Evolutionary conservation across 306 rosid genomes (phyloP), one percentile per base, ranked within the genome.

Genomic region (Cucurbita ficifolia): DNA sequence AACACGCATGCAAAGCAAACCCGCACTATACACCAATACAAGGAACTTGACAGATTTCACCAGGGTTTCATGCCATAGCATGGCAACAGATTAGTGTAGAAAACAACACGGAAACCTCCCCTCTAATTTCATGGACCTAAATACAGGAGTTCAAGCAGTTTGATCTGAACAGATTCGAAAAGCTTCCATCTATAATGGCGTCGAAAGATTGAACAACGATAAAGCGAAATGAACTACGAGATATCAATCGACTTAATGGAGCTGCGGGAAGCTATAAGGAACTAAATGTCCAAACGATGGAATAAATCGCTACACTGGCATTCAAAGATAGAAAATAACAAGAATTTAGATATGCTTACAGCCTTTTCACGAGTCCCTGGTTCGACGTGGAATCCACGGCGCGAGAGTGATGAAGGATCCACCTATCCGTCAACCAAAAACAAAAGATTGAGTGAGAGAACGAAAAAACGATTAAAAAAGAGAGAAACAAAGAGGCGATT

Each of bases 301-400:
- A 69, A 48, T 43, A 18, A 45, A 61, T 6, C 18, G 55, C 35
- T 39, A 22, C 53, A 73, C 5, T 14, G 50, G 79, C 48, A 39
- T 38, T 75, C 33, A 35, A n/a, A 40, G n/a, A 5, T 40, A 29
- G 49, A 33, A 50, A 45, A 72, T 29, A 5, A 5, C 2, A 60
- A 75, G 63, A 35, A 75, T 35, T 68, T 10, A 43, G 21, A 57
- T n/a, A 71, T 40, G 43, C 87, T 89, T 81, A 90, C 98, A 54
- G 97, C 98, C 83, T 87, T 85, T 83, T 90, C 95, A 61, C 98
- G 98, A 48, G 86, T 21, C 8, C 96, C 97, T 7, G 87, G 91
- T 75, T 86, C 87, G 81, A 85, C 53, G 74, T 94, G 98, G 78
- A 74, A 86, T 80, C 81, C 85, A 70, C 97, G 97, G 74, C 95